Conservation (phyloP, 108 stramenopile species). For the Cyclotella kingstonii region DNA sequence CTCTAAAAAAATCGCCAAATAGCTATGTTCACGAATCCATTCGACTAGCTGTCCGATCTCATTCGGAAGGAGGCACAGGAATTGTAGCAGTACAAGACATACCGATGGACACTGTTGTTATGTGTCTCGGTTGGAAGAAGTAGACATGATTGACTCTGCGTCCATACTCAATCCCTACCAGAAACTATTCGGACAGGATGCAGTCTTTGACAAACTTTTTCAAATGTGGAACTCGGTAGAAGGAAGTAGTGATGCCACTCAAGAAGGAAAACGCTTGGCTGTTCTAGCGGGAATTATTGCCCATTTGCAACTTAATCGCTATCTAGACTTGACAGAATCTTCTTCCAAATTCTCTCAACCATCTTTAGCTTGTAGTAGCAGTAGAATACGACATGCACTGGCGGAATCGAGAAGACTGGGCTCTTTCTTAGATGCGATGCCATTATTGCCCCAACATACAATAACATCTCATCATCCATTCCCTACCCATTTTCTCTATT, state of each 20-base stretch:
- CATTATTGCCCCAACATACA: slow-evolving; percentile 18
- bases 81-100: slow-evolving; percentile 17
- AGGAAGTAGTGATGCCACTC: slow-evolving; percentile 1
- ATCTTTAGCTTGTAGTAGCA: neutral
- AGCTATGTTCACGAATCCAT: slow-evolving; percentile 12
- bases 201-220: slow-evolving; percentile 17
- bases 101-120: slow-evolving; percentile 9
- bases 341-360: no score
- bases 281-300: slow-evolving; percentile 33
- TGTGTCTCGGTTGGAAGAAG: slow-evolving; percentile 18
- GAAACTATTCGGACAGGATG: slow-evolving; percentile 16
- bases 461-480: slow-evolving; percentile 30
- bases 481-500: slow-evolving; percentile 45
- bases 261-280: slow-evolving; percentile 6
- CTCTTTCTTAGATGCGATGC: slow-evolving; percentile 44
- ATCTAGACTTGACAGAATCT: slow-evolving; percentile 20
- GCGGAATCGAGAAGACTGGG: slow-evolving; percentile 31
- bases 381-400: slow-evolving; percentile 7
- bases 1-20: slow-evolving; percentile 12
- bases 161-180: slow-evolving; percentile 20
- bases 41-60: slow-evolving; percentile 18
- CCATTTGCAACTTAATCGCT: slow-evolving; percentile 40
- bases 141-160: slow-evolving; percentile 20
- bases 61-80: slow-evolving; percentile 25
- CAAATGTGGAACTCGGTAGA: no score